Evolutionary conservation across 2,329 filamentous ascomycete species (phyloP).

Genomic region (Raffaelea ambrosiae): DNA sequence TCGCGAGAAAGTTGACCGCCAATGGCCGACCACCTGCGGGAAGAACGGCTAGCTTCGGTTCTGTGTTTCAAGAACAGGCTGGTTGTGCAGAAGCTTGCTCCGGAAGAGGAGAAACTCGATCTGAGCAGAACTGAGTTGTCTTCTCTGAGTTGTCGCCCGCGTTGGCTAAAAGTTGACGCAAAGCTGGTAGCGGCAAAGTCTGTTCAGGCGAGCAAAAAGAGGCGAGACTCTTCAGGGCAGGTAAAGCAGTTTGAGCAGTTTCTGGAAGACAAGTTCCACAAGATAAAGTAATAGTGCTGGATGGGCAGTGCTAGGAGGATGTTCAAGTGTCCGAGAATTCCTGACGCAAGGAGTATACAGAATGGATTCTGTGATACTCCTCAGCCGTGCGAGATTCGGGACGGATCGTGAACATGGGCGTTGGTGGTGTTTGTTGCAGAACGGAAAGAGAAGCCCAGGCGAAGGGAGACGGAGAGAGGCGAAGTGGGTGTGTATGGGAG

Average conservation of each 20-base stretch:
- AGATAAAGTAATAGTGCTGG: conserved; percentile 4
- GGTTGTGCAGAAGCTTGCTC: too few relatives aligned
- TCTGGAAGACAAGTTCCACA: background rate
- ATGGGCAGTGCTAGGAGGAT: too few relatives aligned
- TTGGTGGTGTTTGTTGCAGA: too few relatives aligned
- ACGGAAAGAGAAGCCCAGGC: too few relatives aligned
- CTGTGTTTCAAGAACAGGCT: too few relatives aligned
- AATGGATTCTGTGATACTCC: conserved; percentile 49
- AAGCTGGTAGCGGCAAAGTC: too few relatives aligned
- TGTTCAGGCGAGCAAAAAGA: too few relatives aligned
- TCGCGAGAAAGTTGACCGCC: conserved; percentile 15
- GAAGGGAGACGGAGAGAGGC: background rate
- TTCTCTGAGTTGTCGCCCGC: too few relatives aligned
- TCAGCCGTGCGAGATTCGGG: conserved; percentile 45
- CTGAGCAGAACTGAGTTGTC: background rate
- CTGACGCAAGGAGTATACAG: conserved; percentile 60
- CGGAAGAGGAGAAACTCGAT: background rate
- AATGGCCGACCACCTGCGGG: background rate
- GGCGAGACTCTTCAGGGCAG: too few relatives aligned
- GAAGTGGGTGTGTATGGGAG: background rate
- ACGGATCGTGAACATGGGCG: conserved; percentile 26
- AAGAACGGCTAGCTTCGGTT: background rate
- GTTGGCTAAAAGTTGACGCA: too few relatives aligned
- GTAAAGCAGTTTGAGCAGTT: too few relatives aligned
- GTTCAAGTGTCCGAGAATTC: conserved; percentile 21